Base-by-base conservation (phyloP, 148 eudicot genomes). In the Diospyros lotus region DNA sequence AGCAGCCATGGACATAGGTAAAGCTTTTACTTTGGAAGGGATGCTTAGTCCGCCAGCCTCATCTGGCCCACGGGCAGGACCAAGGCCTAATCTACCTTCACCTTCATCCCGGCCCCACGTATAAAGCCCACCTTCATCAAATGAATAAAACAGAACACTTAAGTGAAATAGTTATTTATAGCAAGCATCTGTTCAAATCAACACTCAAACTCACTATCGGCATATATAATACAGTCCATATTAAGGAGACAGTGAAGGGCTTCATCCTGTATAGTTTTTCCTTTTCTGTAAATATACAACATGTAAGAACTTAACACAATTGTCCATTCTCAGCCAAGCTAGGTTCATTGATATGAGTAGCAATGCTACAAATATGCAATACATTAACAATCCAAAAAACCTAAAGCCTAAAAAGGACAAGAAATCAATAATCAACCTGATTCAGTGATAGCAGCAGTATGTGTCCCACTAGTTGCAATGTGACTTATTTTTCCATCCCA, bases 51-150 rank as follows among this genome's bases (percentile, higher is more conserved):
- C 98, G 64, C 98, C 97, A 9, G 97, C 86, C 77, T 86, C 83
- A 76, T 90, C 87, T 62, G 98, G 98, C 76, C 98, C 98, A 80
- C 97, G 96, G 67, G 82, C 87, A 71, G 98, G 97, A 62, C 98
- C 98, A 74, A 92, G 96, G 75, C 98, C 98, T 72, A 95, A 79
- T 83, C 98, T 84, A 74, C 98, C 98, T 15, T 95, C 98, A 14
- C 98, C 98, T 88, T 95, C 98, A 75, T 95, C 98, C 81, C 98
- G 89, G 45, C 98, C 98, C 98, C 98, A 95, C 17, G 92, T 88
- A 82, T 90, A 95, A 44, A 95, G 73, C 79, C 90, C 88, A 71
- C 98, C 98, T 94, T 45, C 39, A 73, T 46, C 45, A 73, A 39
- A 53, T 38, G 44, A 68, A 8, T 1, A 51, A 71, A 50, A 73